A percentile compares a stretch with the other conserved stretches of the same genome.
Conservation (phyloP, 73 alveolate species). For the Uronychia binucleata region DNA sequence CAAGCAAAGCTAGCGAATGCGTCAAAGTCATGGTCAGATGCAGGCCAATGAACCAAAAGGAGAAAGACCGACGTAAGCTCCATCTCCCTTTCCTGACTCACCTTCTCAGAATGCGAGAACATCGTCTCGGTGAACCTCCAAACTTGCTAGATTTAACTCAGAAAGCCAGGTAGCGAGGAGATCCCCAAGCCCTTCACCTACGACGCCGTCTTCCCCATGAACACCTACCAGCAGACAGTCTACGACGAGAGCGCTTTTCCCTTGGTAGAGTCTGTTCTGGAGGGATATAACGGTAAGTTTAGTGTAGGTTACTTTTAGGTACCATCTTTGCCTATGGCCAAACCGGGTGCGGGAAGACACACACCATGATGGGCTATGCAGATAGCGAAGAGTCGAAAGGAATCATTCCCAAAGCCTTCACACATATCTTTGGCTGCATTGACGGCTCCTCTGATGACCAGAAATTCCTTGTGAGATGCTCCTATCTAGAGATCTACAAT, state of each 20-base stretch:
- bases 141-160: neutral
- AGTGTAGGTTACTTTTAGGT: conserved; percentile 39
- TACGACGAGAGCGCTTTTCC: conserved; percentile 90
- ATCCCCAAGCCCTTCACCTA: conserved; percentile 79
- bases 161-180: conserved; percentile 29
- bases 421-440: conserved; percentile 86
- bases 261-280: conserved; percentile 81
- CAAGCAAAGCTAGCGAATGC: conserved; percentile 66
- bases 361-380: conserved; percentile 75
- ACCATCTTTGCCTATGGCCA: conserved; percentile 97
- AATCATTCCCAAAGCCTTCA: conserved; percentile 91
- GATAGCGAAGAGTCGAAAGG: conserved; percentile 79
- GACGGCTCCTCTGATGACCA: conserved; percentile 81
- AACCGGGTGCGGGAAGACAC: conserved; percentile 84
- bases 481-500: conserved; percentile 95
- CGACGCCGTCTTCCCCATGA: conserved; percentile 69
- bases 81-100: conserved; percentile 56
- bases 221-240: conserved; percentile 68
- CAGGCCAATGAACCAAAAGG: conserved; percentile 83
- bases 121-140: neutral
- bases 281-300: conserved; percentile 90
- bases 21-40: conserved; percentile 92
- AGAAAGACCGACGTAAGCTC: conserved; percentile 68
- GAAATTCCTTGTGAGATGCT: conserved; percentile 88
- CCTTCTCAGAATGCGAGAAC: conserved; percentile 8